Conservation (phyloP, 225 moss, liverwort and hornwort genomes). For the Lunularia cruciata region DNA sequence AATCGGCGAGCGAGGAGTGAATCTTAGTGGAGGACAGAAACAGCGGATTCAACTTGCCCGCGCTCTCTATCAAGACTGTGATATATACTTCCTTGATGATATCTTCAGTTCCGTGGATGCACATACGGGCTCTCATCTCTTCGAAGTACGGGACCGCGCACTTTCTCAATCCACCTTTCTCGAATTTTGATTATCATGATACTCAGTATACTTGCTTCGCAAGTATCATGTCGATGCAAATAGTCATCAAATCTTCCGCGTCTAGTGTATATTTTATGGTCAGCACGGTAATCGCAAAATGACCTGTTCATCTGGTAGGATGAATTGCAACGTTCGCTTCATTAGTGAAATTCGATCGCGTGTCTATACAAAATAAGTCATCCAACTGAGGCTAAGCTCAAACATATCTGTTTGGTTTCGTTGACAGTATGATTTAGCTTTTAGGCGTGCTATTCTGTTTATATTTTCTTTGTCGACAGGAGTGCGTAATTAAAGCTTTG, state of each 20-base stretch:
- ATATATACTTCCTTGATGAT: slow-evolving; percentile 79
- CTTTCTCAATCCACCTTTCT: too few relatives aligned
- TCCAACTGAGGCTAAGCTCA: not conserved
- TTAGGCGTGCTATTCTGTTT: too few relatives aligned
- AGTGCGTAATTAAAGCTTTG: slow-evolving; percentile 51
- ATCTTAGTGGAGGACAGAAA: slow-evolving; percentile 90
- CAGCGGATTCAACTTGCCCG: slow-evolving; percentile 90
- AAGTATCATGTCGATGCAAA: too few relatives aligned
- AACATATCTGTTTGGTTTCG: too few relatives aligned
- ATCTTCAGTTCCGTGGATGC: slow-evolving; percentile 94
- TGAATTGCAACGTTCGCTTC: not conserved
- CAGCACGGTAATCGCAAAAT: not conserved
- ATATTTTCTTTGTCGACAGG: slow-evolving; percentile 26
- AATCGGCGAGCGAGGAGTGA: slow-evolving; percentile 83
- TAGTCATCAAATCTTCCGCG: too few relatives aligned
- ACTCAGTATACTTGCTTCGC: not conserved
- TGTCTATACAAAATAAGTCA: slow-evolving; percentile 4
- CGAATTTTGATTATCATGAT: too few relatives aligned
- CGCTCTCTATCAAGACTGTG: slow-evolving; percentile 78
- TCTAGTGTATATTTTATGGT: not conserved
- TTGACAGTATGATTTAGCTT: too few relatives aligned
- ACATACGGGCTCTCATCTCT: slow-evolving; percentile 79
- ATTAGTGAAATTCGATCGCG: not conserved
- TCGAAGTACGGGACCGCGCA: slow-evolving; percentile 42
- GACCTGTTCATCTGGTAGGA: not conserved